These are phyloP conservation scores for Exsudoporus floridanus DNA, from an alignment of 1,284 basidiomycete genomes.

Conservation along the genomic window DNA sequence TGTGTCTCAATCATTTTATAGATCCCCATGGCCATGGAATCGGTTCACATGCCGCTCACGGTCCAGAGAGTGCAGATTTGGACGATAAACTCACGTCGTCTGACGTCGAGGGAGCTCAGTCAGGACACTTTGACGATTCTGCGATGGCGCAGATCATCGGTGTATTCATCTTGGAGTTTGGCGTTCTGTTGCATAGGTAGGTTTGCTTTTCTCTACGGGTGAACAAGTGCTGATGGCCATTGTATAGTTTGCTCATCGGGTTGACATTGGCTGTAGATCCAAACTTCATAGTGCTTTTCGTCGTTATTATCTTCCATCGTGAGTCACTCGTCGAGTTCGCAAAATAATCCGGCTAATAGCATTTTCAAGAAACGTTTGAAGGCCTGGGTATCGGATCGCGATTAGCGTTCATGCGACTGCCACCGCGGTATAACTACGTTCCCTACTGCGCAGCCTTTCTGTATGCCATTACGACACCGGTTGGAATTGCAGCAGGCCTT, in stretches of 20 bases:
- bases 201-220: background rate
- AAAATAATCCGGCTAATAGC: slow-evolving; percentile 2
- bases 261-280: slow-evolving; percentile 87
- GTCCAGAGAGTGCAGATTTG: slow-evolving; percentile 46
- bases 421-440: slow-evolving; percentile 56
- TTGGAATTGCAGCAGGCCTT: slow-evolving; percentile 83
- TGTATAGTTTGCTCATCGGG: slow-evolving; percentile 77
- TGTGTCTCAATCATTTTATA: slow-evolving; percentile 23
- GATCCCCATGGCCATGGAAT: slow-evolving; percentile 67
- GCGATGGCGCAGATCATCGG: slow-evolving; percentile 80
- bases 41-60: slow-evolving; percentile 69
- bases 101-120: slow-evolving; percentile 23
- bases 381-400: slow-evolving; percentile 88
- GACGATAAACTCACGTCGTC: slow-evolving; percentile 20
- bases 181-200: slow-evolving; percentile 83
- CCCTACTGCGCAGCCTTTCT: slow-evolving; percentile 64
- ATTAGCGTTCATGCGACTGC: slow-evolving; percentile 71
- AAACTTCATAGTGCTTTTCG: slow-evolving; percentile 81
- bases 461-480: slow-evolving; percentile 80
- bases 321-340: slow-evolving; percentile 24
- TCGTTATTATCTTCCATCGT: slow-evolving; percentile 93
- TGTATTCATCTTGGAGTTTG: slow-evolving; percentile 86
- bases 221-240: background rate
- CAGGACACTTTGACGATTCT: slow-evolving; percentile 37
- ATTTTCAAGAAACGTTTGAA: slow-evolving; percentile 76